Base-by-base conservation (phyloP, 2,329 filamentous ascomycete species). In the Alternaria panax region DNA sequence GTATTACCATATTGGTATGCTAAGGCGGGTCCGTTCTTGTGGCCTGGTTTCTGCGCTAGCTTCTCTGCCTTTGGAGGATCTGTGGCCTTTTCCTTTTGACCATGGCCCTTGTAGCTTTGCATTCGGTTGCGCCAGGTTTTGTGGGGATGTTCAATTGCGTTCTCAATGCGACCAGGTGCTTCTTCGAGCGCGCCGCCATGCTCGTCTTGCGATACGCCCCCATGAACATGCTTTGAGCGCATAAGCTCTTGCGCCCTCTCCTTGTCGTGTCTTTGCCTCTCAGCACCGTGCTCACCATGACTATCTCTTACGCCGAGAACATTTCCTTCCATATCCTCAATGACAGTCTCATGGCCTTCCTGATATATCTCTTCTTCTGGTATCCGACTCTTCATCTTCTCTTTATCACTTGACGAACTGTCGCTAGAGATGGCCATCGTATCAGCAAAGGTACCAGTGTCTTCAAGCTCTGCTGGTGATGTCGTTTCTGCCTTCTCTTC, bases 1-100 rank as follows among this genome's bases (percentile, higher is more conserved):
- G 92, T 93, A 74, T 92, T 93, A 63, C 92, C 92, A 71, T 92
- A 94, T 66, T 93, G 91, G 74, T 93, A 96, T 5, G 92, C 92
- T 47, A 90, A 83, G n/a, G 92, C 92, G 12, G 91, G 90, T 55
- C 90, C 90, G 65, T 86, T 83, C 36, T 83, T 80, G 38, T 41
- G 38, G 20, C 76, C 70, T 5, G 74, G 62, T 51, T 78, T 76
- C 11, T 77, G 70, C 24, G 74, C 66, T 30, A 74, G 64, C 56
- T 78, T 76, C 11, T 77, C 69, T 32, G 75, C 67, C 41, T 68
- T 69, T 5, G 71, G 61, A 9, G 73, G 70, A 41, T 80, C 66
- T n/a, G 62, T 51, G 4, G 63, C 62, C 12, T 73, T 68, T 45
- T 85, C 73, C 66, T 80, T 74, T 32, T 75, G 70, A 28, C 75